These are phyloP conservation scores for Geotrichum histeridarum DNA, from an alignment of 1,139 yeast species.

Conservation along the genomic window DNA sequence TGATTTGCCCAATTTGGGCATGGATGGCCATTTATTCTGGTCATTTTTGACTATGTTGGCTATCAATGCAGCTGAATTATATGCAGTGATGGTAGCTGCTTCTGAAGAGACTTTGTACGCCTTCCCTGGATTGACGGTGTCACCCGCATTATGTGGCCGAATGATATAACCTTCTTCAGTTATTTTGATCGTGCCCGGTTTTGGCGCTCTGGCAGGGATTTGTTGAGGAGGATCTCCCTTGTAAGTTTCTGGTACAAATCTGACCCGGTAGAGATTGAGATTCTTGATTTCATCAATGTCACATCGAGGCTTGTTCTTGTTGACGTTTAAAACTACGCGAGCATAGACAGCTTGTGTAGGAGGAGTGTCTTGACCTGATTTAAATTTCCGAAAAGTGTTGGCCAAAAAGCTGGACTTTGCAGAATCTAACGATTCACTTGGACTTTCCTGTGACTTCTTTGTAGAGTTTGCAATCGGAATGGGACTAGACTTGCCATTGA, in stretches of 20 bases:
- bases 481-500: slow-evolving; percentile 3
- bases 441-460: background rate
- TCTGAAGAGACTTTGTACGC: slow-evolving; percentile 29
- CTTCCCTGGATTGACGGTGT: slow-evolving; percentile 14
- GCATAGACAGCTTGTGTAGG: background rate
- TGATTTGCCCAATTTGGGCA: background rate
- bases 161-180: slow-evolving; percentile 32
- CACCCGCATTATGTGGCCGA: slow-evolving; percentile 29
- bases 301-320: slow-evolving; percentile 19
- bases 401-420: slow-evolving; percentile 9
- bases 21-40: background rate
- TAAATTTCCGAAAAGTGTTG: slow-evolving; percentile 11
- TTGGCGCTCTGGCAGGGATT: slow-evolving; percentile 82
- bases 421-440: too few species aligned
- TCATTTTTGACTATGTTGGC: slow-evolving; percentile 28
- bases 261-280: slow-evolving; percentile 42
- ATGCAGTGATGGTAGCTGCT: slow-evolving; percentile 34
- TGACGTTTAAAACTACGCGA: slow-evolving; percentile 3
- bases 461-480: background rate
- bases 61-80: slow-evolving; percentile 34
- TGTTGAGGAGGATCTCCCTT: slow-evolving; percentile 88
- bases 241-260: slow-evolving; percentile 67
- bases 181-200: slow-evolving; percentile 70
- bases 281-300: slow-evolving; percentile 19
- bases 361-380: background rate